Conservation (phyloP, 805 yeast genomes). For the Myxozyma udenii region DNA sequence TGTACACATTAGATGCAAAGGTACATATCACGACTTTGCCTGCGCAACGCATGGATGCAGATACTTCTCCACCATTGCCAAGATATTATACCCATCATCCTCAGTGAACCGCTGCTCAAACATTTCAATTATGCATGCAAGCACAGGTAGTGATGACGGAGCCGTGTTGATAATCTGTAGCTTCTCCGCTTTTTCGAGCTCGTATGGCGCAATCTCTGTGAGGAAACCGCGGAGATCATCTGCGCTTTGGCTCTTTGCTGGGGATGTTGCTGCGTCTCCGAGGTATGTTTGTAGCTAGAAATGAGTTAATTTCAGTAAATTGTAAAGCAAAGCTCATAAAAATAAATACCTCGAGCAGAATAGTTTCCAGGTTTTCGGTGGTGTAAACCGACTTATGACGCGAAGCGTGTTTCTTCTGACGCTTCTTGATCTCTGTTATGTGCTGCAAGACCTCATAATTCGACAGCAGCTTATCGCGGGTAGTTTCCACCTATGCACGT, state of each 20-base stretch:
- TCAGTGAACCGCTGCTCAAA: slow-evolving; percentile 83
- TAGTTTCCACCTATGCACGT: slow-evolving; percentile 43
- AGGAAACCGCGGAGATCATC: slow-evolving; percentile 43
- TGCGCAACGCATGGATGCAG: slow-evolving; percentile 43
- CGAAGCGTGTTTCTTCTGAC: slow-evolving; percentile 21
- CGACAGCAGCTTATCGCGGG: slow-evolving; percentile 58
- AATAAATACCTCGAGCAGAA: slow-evolving; percentile 33
- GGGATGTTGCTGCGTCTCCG: slow-evolving; percentile 36
- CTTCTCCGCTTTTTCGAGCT: slow-evolving; percentile 75
- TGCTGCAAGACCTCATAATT: slow-evolving; percentile 64
- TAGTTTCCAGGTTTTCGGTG: slow-evolving; percentile 33
- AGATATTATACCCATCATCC: slow-evolving; percentile 56
- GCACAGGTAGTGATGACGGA: slow-evolving; percentile 74
- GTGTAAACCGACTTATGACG: slow-evolving; percentile 31
- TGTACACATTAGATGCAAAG: background rate
- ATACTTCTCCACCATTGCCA: slow-evolving; percentile 53
- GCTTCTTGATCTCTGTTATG: slow-evolving; percentile 47
- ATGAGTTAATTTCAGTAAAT: slow-evolving; percentile 33
- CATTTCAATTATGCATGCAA: slow-evolving; percentile 82
- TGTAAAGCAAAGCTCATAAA: slow-evolving; percentile 33
- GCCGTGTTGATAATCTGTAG: slow-evolving; percentile 77
- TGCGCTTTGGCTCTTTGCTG: slow-evolving; percentile 37
- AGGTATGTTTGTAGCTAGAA: slow-evolving; percentile 41
- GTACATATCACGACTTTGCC: background rate
- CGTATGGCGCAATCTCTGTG: slow-evolving; percentile 44